Percentiles rank a stretch among this genome's conserved stretches.
Evolutionary conservation across 805 yeast genomes (phyloP).

Genomic region (Candida ficus): DNA sequence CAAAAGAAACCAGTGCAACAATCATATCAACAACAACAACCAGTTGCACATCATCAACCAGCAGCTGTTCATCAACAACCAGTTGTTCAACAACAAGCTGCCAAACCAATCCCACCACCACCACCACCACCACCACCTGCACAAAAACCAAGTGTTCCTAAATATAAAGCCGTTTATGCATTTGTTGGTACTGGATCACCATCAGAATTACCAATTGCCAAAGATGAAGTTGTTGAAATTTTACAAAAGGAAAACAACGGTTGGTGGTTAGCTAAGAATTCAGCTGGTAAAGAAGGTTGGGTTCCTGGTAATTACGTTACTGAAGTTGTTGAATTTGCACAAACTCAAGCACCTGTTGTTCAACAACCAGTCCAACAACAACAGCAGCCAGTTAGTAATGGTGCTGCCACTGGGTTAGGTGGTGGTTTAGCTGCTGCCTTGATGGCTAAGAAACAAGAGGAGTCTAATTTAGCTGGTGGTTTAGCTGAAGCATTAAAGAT

Average conservation of each 20-base stretch:
- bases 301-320: slow-evolving; percentile 90
- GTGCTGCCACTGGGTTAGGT: slow-evolving; percentile 30
- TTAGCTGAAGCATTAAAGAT: slow-evolving; percentile 83
- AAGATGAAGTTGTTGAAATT: slow-evolving; percentile 72
- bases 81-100: slow-evolving; percentile 59
- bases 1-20: slow-evolving; percentile 25
- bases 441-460: slow-evolving; percentile 57
- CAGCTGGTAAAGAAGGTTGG: slow-evolving; percentile 73
- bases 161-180: slow-evolving; percentile 81
- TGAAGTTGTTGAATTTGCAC: slow-evolving; percentile 33
- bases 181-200: slow-evolving; percentile 84
- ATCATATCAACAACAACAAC: slow-evolving; percentile 33
- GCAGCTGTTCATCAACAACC: slow-evolving; percentile 23
- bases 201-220: slow-evolving; percentile 70
- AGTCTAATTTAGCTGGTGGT: slow-evolving; percentile 68
- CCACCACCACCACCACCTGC: slow-evolving; percentile 73
- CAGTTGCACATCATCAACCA: slow-evolving; percentile 45
- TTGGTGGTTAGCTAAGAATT: slow-evolving; percentile 85
- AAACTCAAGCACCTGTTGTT: slow-evolving; percentile 36
- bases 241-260: slow-evolving; percentile 75
- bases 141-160: slow-evolving; percentile 63
- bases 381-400: too few species aligned
- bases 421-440: slow-evolving; percentile 68
- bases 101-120: slow-evolving; percentile 41
- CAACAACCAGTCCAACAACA: background rate